A percentile compares a stretch with the other conserved stretches of the same genome.
These are phyloP conservation scores for Pyrenochaeta sp. DNA, from an alignment of 2,329 filamentous ascomycete species.

Conservation along the genomic window DNA sequence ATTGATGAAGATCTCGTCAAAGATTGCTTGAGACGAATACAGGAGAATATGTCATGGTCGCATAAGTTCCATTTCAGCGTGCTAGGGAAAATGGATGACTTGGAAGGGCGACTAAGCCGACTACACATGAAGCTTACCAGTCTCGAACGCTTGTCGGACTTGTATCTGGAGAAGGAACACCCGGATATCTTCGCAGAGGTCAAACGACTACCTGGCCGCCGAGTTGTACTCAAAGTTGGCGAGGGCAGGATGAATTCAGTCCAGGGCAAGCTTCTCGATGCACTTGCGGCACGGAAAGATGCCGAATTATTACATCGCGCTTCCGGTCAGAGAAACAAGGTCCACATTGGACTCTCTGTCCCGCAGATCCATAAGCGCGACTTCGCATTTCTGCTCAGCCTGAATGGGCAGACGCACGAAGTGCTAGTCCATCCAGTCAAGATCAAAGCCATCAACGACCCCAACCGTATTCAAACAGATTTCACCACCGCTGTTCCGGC, in stretches of 20 bases:
- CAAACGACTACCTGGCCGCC: conserved; percentile 32
- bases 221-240: conserved; percentile 22
- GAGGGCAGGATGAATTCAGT: conserved; percentile 16
- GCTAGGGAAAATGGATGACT: conserved; percentile 21
- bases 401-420: conserved; percentile 26
- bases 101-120: conserved; percentile 26
- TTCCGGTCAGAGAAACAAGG: conserved; percentile 11
- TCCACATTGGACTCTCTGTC: conserved; percentile 37
- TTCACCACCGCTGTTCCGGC: conserved; percentile 21
- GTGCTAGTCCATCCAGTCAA: conserved; percentile 28
- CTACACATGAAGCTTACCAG: conserved; percentile 28
- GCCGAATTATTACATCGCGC: conserved; percentile 34
- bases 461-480: conserved; percentile 15
- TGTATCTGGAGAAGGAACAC: conserved; percentile 34
- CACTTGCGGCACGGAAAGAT: conserved; percentile 32
- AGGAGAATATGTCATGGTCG: conserved; percentile 25
- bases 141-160: conserved; percentile 34
- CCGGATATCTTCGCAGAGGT: conserved; percentile 30
- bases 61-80: conserved; percentile 31
- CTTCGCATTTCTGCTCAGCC: conserved; percentile 35
- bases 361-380: conserved; percentile 35
- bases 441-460: conserved; percentile 21
- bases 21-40: conserved; percentile 28
- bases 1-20: conserved; percentile 23
- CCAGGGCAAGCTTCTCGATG: conserved; percentile 26